A percentile compares a stretch with the other conserved stretches of the same genome.
Conservation (phyloP, 78 protist genomes). For the Mantamonas sphyraenae region DNA sequence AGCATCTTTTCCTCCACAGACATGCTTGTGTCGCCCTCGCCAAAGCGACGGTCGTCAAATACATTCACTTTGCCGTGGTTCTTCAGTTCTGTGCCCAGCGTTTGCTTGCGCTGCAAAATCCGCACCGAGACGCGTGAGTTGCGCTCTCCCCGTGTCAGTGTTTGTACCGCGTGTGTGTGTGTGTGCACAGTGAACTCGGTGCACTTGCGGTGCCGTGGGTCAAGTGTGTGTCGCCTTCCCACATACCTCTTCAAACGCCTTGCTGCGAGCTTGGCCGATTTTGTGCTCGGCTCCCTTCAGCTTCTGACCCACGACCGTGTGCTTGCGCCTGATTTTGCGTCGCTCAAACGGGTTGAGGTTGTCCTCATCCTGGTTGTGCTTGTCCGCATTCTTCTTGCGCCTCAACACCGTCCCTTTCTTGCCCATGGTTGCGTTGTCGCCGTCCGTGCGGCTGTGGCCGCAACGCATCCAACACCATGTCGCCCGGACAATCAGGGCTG, state of each 20-base stretch:
- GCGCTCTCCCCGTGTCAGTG: too few relatives aligned
- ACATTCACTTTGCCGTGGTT: conserved; percentile 1
- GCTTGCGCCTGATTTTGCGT: conserved; percentile 13
- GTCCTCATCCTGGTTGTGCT: too few relatives aligned
- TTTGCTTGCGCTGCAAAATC: conserved; percentile 8
- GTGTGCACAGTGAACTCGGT: too few relatives aligned
- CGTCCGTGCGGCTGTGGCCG: too few relatives aligned
- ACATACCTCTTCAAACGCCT: not conserved
- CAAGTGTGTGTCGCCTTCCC: too few relatives aligned
- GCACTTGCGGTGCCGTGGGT: too few relatives aligned
- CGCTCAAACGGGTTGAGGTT: conserved; percentile 26
- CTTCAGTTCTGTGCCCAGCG: conserved; percentile 10
- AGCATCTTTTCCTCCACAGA: conserved; percentile 37
- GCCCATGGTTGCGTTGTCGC: too few relatives aligned
- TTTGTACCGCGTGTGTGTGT: too few relatives aligned
- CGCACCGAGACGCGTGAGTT: not conserved
- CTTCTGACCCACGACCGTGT: conserved; percentile 3
- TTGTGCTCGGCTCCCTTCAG: conserved; percentile 14
- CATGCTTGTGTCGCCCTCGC: conserved; percentile 13
- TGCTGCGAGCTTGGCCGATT: not conserved
- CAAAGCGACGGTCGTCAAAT: conserved; percentile 36
- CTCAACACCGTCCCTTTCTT: too few relatives aligned
- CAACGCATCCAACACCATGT: not conserved
- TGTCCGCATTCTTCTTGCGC: too few relatives aligned
- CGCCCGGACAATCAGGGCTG: not conserved